Percentiles rank a stretch among this genome's conserved stretches.
phyloP scores from a whole-genome alignment of 2,329 filamentous ascomycete genomes.

The Byssothecium circinans region DNA sequence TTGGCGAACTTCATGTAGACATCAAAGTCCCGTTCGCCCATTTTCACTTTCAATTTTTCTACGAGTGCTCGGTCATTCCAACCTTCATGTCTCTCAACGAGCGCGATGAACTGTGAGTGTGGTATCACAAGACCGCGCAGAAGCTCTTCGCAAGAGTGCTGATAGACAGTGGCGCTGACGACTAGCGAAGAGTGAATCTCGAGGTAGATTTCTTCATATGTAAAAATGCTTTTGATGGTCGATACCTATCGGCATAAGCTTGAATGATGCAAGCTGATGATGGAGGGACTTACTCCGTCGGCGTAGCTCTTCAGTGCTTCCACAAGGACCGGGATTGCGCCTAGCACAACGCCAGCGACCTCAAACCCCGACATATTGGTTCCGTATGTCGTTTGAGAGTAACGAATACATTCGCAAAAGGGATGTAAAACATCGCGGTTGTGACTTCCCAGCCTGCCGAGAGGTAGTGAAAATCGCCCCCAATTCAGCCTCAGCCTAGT shows the following conservation, averaged over 20 bases:
- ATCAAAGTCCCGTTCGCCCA: slow-evolving; percentile 1
- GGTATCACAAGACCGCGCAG: slow-evolving; percentile 2
- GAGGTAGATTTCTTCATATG: slow-evolving; percentile 4
- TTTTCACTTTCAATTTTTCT: not conserved
- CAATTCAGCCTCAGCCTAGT: not conserved
- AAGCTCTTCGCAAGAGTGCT: slow-evolving; percentile 7
- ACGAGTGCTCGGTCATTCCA: not conserved
- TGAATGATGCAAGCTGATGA: not conserved
- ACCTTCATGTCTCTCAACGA: slow-evolving; percentile 1
- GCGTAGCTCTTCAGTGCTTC: slow-evolving; percentile 11
- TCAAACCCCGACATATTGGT: slow-evolving; percentile 16
- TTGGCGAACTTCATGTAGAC: slow-evolving; percentile 1
- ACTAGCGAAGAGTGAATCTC: slow-evolving; percentile 1
- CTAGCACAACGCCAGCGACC: slow-evolving; percentile 17
- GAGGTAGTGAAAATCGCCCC: not conserved
- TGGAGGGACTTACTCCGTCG: slow-evolving; percentile 5
- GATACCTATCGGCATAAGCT: slow-evolving; percentile 1
- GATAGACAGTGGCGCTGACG: not conserved
- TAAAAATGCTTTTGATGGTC: slow-evolving; percentile 1
- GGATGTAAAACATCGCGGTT: too few relatives aligned
- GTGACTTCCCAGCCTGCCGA: not conserved
- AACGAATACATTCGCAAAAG: too few relatives aligned
- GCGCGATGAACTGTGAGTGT: slow-evolving; percentile 3
- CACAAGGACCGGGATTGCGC: slow-evolving; percentile 9
- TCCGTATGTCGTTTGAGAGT: too few relatives aligned